A percentile compares a stretch with the other conserved stretches of the same genome.
Evolutionary conservation across 2,329 filamentous ascomycete genomes (phyloP).

Genomic region (Sarocladium strictum): DNA sequence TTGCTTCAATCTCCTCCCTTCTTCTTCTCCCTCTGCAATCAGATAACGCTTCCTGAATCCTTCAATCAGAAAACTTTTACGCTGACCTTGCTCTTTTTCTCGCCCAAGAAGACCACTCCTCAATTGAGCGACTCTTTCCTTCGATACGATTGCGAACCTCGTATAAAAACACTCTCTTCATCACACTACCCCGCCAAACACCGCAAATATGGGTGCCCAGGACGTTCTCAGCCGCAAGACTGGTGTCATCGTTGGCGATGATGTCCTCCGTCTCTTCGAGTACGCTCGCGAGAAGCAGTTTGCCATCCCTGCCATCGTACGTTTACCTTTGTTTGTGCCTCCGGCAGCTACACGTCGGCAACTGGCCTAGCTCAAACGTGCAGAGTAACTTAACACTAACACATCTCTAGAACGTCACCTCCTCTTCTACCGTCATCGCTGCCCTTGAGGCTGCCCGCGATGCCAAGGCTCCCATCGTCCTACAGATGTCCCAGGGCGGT

Average conservation of each 20-base stretch:
- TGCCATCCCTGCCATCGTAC: slow-evolving; percentile 73
- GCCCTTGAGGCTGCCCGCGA: slow-evolving; percentile 93
- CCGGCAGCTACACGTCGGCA: too few species aligned
- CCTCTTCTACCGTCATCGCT: slow-evolving; percentile 71
- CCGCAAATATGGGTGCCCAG: slow-evolving; percentile 30
- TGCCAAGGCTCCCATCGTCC: slow-evolving; percentile 82
- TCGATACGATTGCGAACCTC: background rate
- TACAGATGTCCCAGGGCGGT: slow-evolving; percentile 91
- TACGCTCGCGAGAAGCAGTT: slow-evolving; percentile 84
- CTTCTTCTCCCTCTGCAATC: background rate
- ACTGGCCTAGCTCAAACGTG: background rate
- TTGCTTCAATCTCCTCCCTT: slow-evolving; percentile 4
- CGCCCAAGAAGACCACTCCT: background rate
- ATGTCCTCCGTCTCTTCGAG: slow-evolving; percentile 67
- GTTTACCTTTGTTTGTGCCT: slow-evolving; percentile 18
- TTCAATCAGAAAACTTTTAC: background rate
- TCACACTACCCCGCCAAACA: slow-evolving; percentile 14
- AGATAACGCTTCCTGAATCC: background rate
- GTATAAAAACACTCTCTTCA: background rate
- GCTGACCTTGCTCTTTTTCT: background rate
- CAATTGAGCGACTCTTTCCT: background rate
- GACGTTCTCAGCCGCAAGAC: slow-evolving; percentile 45
- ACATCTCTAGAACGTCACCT: slow-evolving; percentile 70
- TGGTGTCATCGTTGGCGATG: slow-evolving; percentile 49
- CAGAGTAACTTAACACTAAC: slow-evolving; percentile 11